Evolutionary conservation across 2,329 filamentous ascomycete species (phyloP), one percentile per base, ranked within the genome.

Genomic region (Aspergillus flavus): DNA sequence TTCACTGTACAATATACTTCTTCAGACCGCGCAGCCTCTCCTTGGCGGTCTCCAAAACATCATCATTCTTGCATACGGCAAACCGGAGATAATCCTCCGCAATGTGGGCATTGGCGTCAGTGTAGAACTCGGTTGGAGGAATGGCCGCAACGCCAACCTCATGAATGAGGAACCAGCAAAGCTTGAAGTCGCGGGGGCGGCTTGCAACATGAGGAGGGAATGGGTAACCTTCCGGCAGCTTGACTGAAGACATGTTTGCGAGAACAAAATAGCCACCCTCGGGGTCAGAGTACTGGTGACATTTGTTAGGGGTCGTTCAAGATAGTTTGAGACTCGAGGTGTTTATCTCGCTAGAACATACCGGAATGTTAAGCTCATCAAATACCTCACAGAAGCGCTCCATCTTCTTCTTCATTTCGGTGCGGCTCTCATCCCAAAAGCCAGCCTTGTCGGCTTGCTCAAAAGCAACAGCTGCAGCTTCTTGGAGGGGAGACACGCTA

Each of bases 191-290:
- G 34, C 95, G 85, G 28, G 95, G 93, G 1, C 95, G 87, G 73
- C 85, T 89, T 16, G 91, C 92, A 41, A 99, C 94, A 75, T 97
- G 93, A 1, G 89, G 84, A 32, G 95, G 95, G 83, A 98, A 98
- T 0, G 90, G 86, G 77, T 98, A 99, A 75, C 89, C 89, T 5
- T 85, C 85, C 0, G 95, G 95, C 6, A 99, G 76, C 75, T 91
- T 88, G 62, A 99, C 92, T 75, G 94, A 94, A 62, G 87, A 84
- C 84, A 98, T 89, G 81, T 99, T 99, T 67, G 92, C 95, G 59
- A 99, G 87, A 45, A 99, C 92, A 75, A 99, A 99, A 83, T 99
- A 99, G 23, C 95, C 95, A 59, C 95, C 95, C 78, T 99, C 94
- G 5, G 95, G 95, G 64, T 97, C 91, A 1, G 92, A 94, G 82